A percentile compares a stretch with the other conserved stretches of the same genome.
phyloP scores from a whole-genome alignment of 306 rosid genomes.

The Aeschynomene evenia region DNA sequence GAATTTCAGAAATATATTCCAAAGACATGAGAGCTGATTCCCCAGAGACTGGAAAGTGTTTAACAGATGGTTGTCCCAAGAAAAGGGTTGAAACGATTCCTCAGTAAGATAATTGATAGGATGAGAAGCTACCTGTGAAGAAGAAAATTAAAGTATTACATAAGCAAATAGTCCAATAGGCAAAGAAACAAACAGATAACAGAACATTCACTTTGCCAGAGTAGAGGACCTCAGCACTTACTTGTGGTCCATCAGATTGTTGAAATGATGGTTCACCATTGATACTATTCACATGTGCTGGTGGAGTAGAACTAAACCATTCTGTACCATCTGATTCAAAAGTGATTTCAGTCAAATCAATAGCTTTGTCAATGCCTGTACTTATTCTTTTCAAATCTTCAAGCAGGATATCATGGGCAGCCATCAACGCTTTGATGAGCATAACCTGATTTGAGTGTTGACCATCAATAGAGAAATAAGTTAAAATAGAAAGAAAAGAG shows the following conservation, averaged over 20 bases:
- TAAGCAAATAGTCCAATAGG: slow-evolving; percentile 15
- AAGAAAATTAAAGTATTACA: neutral
- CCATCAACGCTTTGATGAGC: slow-evolving; percentile 67
- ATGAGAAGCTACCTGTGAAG: slow-evolving; percentile 49
- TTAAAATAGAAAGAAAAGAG: slow-evolving; percentile 6
- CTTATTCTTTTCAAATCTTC: slow-evolving; percentile 78
- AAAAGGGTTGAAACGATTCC: slow-evolving; percentile 44
- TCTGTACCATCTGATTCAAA: slow-evolving; percentile 61
- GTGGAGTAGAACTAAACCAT: slow-evolving; percentile 42
- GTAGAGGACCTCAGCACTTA: slow-evolving; percentile 56
- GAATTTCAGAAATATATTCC: slow-evolving; percentile 83
- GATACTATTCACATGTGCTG: slow-evolving; percentile 32
- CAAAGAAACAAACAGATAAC: slow-evolving; percentile 26
- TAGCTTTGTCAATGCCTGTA: slow-evolving; percentile 56
- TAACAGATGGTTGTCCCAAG: slow-evolving; percentile 51
- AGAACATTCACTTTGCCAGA: slow-evolving; percentile 20
- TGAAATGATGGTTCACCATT: slow-evolving; percentile 43
- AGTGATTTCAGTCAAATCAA: slow-evolving; percentile 73
- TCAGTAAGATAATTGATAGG: slow-evolving; percentile 37
- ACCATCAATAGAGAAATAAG: slow-evolving; percentile 21
- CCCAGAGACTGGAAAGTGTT: slow-evolving; percentile 58
- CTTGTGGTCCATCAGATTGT: slow-evolving; percentile 45
- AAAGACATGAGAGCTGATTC: slow-evolving; percentile 62
- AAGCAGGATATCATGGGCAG: slow-evolving; percentile 73
- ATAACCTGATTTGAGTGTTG: slow-evolving; percentile 43